Evolutionary conservation across 768 basidiomycete species (phyloP), one percentile per base, ranked within the genome.

Genomic region (Suillus discolor): DNA sequence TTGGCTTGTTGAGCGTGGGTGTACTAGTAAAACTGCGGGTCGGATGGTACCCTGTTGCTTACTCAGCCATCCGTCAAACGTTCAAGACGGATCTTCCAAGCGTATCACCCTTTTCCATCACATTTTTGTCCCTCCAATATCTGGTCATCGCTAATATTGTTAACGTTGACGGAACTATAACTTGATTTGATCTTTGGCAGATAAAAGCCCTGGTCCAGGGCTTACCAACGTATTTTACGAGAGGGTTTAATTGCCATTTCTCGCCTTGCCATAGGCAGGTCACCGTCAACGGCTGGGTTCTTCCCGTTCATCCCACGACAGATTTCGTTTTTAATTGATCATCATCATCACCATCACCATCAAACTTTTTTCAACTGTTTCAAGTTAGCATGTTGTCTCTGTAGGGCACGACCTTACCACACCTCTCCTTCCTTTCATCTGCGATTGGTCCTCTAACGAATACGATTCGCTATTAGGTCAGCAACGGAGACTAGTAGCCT

Each of bases 351-450:
- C 13, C 31, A 31, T 31, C 31, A 62, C 68, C 41, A 60, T 38
- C 59, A 60, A 60, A 20, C 59, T 60, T 60, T 25, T 60, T 42
- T 42, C 25, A 75, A 73, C 78, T 77, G 65, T 67, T 67, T 63
- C 70, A 68, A 73, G 71, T 75, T 38, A 62, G 31, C 78, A 80
- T 80, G 79, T 78, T 75, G 71, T 69, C 75, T 67, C 76, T 69
- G 75, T 78, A 79, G 78, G 76, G 71, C 60, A 57, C 63, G 44
- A 61, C 67, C 65, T 62, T 63, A 63, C 62, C 38, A 61, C 62
- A 31, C 53, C 28, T 18, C 28, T 60, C 41, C 18, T 60, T 18
- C 38, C 39, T 25, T 60, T 63, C 49, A 34, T 60, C 55, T 41
- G 25, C 38, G 53, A 73, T 71, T 67, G 64, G 65, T 66, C 60